Base-by-base conservation (phyloP, 2,329 filamentous ascomycete genomes). In the Calonectria ilicicola region DNA sequence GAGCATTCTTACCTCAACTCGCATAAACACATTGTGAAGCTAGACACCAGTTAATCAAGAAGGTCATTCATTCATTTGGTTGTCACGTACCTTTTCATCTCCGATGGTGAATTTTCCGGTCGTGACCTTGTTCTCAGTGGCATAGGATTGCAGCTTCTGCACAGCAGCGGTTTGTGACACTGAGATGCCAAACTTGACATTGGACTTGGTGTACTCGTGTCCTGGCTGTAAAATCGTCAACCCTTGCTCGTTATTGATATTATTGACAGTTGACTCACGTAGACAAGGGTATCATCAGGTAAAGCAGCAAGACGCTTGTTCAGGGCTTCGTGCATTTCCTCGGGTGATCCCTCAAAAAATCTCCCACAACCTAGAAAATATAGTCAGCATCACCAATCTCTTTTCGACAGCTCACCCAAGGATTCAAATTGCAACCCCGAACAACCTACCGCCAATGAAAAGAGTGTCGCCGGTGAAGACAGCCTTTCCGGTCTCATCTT, bases 21-120 rank as follows among this genome's bases (percentile, higher is more conserved):
- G 91, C 97, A 99, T 98, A 81, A 99, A 99, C 2, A 98, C 95
- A 80, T 99, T 99, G 84, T 98, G 95, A 85, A 94, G 87, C 94
- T 96, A 75, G 5, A n/a, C 7, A 35, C 21, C 40, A 76, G 70
- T 19, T 8, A 8, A 40, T 42, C n/a, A 47, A 2, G 2, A 10
- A 2, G n/a, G n/a, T n/a, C n/a, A 32, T 15, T 3, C 1, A 15
- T 23, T 51, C 21, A 23, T 12, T 27, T 4, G 14, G 8, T 9
- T 12, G 46, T 8, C 23, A 23, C 84, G 69, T 84, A 95, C 94
- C 93, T 98, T 98, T 86, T 99, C 97, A 81, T 99, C 95, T 0
- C 93, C 96, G 84, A 99, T 98, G 0, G 96, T 99, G 79, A 98
- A 98, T 81, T 95, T 94, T 58, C 97, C 97, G 83, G 98, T 96